Conservation (phyloP, 164 flowering plant genomes). For the Echeveria elegans region DNA sequence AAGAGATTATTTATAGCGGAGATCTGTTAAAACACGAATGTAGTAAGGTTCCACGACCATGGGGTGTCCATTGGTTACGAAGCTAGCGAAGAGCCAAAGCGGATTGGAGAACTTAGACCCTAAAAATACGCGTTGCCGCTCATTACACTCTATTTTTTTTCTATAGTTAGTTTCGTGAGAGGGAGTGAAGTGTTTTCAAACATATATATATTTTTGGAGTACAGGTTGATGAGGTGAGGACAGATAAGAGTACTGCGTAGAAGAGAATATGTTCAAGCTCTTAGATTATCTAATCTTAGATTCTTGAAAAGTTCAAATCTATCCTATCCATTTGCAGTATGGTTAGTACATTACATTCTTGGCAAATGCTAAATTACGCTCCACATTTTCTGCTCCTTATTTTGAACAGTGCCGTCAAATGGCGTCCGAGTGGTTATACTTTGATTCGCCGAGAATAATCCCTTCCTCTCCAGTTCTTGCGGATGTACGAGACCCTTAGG, state of each 20-base stretch:
- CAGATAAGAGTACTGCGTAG: background rate
- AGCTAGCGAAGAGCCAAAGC: background rate
- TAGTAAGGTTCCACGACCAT: background rate
- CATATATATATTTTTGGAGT: too few relatives aligned
- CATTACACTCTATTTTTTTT: background rate
- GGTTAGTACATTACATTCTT: background rate
- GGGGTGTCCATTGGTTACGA: background rate
- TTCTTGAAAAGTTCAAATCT: background rate
- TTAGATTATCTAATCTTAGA: background rate
- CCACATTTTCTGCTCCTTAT: too few relatives aligned
- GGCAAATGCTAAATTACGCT: background rate
- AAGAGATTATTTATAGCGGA: background rate
- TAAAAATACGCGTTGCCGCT: background rate
- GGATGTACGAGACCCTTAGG: too few relatives aligned
- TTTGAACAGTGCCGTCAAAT: too few relatives aligned
- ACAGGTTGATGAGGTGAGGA: background rate
- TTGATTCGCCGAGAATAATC: too few relatives aligned
- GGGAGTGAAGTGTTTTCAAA: background rate
- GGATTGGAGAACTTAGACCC: background rate
- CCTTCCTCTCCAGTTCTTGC: too few relatives aligned
- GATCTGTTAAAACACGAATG: background rate
- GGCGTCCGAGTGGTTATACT: too few relatives aligned
- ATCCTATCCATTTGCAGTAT: background rate
- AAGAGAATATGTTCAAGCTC: background rate
- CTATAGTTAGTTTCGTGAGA: background rate